Evolutionary conservation across 768 basidiomycete genomes (phyloP).

Genomic region (Boletus coccyginus): DNA sequence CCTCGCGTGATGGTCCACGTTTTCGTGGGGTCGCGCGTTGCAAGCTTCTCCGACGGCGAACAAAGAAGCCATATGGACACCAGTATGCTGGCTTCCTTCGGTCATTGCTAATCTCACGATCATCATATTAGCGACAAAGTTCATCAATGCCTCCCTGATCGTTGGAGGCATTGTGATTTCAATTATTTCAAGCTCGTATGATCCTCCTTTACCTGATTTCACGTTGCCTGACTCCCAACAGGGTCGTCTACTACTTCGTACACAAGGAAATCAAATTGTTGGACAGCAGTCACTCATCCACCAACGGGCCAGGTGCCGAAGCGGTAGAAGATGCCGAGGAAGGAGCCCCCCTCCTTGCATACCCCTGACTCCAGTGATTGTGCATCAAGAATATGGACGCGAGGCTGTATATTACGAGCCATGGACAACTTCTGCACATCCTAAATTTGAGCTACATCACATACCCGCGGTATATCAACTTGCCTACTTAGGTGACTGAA

Average conservation of each 20-base stretch:
- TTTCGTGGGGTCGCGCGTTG: constrained; percentile 77
- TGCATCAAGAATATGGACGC: background rate
- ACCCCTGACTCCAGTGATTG: background rate
- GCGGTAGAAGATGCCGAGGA: constrained; percentile 60
- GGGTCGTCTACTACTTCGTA: constrained; percentile 65
- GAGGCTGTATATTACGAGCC: background rate
- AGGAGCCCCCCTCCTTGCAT: constrained; percentile 47
- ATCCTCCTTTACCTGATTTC: constrained; percentile 11
- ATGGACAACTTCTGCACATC: background rate
- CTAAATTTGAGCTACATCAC: background rate
- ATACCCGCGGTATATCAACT: background rate
- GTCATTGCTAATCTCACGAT: constrained; percentile 8
- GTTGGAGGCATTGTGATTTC: constrained; percentile 58
- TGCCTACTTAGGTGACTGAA: background rate
- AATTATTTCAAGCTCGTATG: constrained; percentile 65
- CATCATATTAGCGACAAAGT: constrained; percentile 49
- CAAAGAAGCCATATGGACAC: constrained; percentile 74
- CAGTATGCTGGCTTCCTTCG: constrained; percentile 39
- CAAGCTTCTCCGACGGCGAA: constrained; percentile 71
- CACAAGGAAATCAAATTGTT: constrained; percentile 58
- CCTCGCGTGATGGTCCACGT: constrained; percentile 73
- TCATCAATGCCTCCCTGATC: constrained; percentile 61
- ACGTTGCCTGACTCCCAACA: constrained; percentile 28
- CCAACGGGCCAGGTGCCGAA: constrained; percentile 56
- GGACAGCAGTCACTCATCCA: constrained; percentile 44